A percentile compares a stretch with the other conserved stretches of the same genome.
These are phyloP conservation scores for Zarea fungicola DNA, from an alignment of 2,329 filamentous ascomycete species.

Conservation along the genomic window DNA sequence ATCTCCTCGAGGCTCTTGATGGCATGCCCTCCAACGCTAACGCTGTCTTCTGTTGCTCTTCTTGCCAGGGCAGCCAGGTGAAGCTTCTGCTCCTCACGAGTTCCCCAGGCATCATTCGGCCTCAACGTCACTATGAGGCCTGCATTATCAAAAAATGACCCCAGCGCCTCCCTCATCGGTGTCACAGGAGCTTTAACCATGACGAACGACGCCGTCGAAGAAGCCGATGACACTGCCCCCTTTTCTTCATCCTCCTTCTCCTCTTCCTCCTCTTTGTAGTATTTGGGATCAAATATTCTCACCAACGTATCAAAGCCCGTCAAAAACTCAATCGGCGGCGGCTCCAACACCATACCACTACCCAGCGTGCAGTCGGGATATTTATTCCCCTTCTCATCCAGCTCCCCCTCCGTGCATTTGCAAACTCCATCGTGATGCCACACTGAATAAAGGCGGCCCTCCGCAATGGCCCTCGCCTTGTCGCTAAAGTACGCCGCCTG, in stretches of 20 bases:
- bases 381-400: too few relatives aligned
- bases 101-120: slow-evolving; percentile 56
- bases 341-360: too few relatives aligned
- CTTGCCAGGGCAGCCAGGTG: slow-evolving; percentile 50
- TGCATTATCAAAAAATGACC: slow-evolving; percentile 59
- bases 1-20: slow-evolving; percentile 41
- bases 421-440: too few relatives aligned
- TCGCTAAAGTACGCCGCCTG: slow-evolving; percentile 69
- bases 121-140: slow-evolving; percentile 60
- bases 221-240: too few relatives aligned
- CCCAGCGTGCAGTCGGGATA: too few relatives aligned
- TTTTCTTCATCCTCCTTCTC: neutral
- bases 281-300: slow-evolving; percentile 63
- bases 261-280: slow-evolving; percentile 43
- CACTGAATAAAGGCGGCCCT: slow-evolving; percentile 38
- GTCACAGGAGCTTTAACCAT: too few relatives aligned
- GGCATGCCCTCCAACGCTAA: neutral
- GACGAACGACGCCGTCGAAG: neutral
- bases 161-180: slow-evolving; percentile 48
- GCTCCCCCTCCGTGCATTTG: neutral
- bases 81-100: slow-evolving; percentile 32
- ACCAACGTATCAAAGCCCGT: slow-evolving; percentile 73
- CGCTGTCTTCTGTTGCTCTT: slow-evolving; percentile 24
- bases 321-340: slow-evolving; percentile 58
- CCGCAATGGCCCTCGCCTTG: slow-evolving; percentile 57